Evolutionary conservation across 2,329 filamentous ascomycete genomes (phyloP).

Genomic region (Aspergillus pseudoterreus): DNA sequence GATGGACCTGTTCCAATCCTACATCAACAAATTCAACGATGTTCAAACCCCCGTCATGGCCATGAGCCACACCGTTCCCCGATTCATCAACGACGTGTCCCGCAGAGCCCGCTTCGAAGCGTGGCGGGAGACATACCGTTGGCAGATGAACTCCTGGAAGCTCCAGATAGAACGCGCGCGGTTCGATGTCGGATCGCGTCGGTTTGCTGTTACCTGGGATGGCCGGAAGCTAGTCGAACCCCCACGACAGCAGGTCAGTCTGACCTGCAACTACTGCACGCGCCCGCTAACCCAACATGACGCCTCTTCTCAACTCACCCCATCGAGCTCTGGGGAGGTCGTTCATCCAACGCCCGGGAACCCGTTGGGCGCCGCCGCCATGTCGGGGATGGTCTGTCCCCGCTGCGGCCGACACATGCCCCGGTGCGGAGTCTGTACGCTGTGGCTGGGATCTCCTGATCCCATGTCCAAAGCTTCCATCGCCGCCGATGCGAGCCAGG

Average conservation of each 20-base stretch:
- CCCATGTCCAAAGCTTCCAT: conserved; percentile 42
- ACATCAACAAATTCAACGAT: conserved; percentile 58
- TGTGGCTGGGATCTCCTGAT: conserved; percentile 60
- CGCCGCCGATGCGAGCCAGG: conserved; percentile 30
- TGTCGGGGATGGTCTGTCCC: conserved; percentile 55
- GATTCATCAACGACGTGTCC: conserved; percentile 53
- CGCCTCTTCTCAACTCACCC: conserved; percentile 27
- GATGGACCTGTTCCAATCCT: conserved; percentile 59
- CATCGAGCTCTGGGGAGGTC: conserved; percentile 26
- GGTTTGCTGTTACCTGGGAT: conserved; percentile 48
- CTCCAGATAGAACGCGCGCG: conserved; percentile 57
- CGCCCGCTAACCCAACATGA: conserved; percentile 50
- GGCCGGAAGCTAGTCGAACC: conserved; percentile 48
- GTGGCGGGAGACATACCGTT: conserved; percentile 61
- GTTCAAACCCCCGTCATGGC: conserved; percentile 61
- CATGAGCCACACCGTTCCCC: conserved; percentile 56
- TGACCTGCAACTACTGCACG: conserved; percentile 61
- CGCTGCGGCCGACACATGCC: conserved; percentile 62
- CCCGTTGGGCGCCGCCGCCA: conserved; percentile 31
- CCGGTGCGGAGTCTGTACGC: conserved; percentile 58
- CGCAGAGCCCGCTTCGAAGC: conserved; percentile 53
- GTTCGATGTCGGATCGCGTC: conserved; percentile 58
- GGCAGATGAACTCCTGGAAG: conserved; percentile 59
- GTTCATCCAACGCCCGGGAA: conserved; percentile 33
- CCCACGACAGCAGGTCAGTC: conserved; percentile 51